Conservation (phyloP, 108 stramenopile genomes). For the Fragilariopsis cylindrus region DNA sequence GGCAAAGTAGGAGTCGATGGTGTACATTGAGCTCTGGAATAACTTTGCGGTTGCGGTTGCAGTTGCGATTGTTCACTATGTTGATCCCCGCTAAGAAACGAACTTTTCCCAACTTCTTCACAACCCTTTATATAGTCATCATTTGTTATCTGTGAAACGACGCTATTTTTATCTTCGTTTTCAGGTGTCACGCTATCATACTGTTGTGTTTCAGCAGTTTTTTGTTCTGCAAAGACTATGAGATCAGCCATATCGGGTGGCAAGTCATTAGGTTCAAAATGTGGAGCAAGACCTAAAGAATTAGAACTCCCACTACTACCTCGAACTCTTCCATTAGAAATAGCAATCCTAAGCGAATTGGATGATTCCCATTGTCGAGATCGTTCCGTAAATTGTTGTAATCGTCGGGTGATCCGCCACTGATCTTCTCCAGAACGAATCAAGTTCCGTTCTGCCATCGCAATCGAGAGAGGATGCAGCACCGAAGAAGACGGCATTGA, state of each 20-base stretch:
- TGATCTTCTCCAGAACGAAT: slow-evolving; percentile 42
- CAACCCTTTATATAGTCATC: not conserved
- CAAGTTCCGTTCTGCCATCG: slow-evolving; percentile 37
- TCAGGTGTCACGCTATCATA: slow-evolving; percentile 26
- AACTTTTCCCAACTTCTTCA: not conserved
- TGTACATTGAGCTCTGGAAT: slow-evolving; percentile 1
- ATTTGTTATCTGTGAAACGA: not conserved
- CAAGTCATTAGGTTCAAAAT: slow-evolving; percentile 56
- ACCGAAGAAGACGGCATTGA: slow-evolving; percentile 11
- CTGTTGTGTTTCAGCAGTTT: not conserved
- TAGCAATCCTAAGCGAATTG: slow-evolving; percentile 52
- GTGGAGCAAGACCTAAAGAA: slow-evolving; percentile 42
- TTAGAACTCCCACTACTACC: not conserved
- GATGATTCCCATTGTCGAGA: slow-evolving; percentile 77
- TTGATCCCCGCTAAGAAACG: not conserved
- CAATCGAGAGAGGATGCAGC: slow-evolving; percentile 69
- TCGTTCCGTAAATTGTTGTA: slow-evolving; percentile 61
- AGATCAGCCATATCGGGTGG: slow-evolving; percentile 49
- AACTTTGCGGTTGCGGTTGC: slow-evolving; percentile 23
- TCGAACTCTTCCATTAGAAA: not conserved
- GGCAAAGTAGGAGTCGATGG: slow-evolving; percentile 58
- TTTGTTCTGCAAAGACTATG: not conserved
- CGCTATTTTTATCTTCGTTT: slow-evolving; percentile 18
- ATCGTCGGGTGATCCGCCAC: slow-evolving; percentile 40
- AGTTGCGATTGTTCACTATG: not conserved